Base-by-base conservation (phyloP, 495 filamentous ascomycete genomes). In the Tirmania nivea region DNA sequence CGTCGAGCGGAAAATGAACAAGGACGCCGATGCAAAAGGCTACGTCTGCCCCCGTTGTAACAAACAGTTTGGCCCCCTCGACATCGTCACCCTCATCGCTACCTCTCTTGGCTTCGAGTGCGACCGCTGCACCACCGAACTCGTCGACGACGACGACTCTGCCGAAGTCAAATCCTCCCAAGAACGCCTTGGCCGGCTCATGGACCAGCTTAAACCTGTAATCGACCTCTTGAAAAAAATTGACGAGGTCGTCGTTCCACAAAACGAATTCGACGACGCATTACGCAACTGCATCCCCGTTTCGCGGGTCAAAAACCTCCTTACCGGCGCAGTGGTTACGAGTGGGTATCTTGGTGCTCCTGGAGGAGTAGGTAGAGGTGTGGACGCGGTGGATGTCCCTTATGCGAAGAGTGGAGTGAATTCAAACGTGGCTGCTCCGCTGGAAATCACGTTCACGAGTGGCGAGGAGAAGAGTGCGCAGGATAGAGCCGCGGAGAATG, bases 21-120 rank as follows among this genome's bases (percentile, higher is more conserved):
- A 85, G 1, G 78, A 75, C 31, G 77, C 80, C 34, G 92, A 96
- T 64, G 78, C 81, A 59, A 94, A 94, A 67, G 89, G 94, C 63
- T 93, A 84, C 59, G 78, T 78, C 42, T 99, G 90, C 65, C 70
- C 73, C n/a, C 73, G 75, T 51, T 99, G 90, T 67, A 74, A 76
- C 54, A 92, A 86, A 4, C 75, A 81, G 59, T 75, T 96, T 58
- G 86, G 95, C 55, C 84, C 93, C 0, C 62, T 95, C 20, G 86
- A 92, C 62, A 75, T 73, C 51, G 71, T 70, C 56, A 79, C 71
- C 57, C 66, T 69, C 55, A 67, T 52, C 58, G 72, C 65, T n/a
- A 84, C 82, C 0, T 52, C 52, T 20, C 59, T 59, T 5, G 20
- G 64, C 21, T 96, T 95, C 66, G 67, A 80, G 48, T 99, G 90